A percentile compares a stretch with the other conserved stretches of the same genome.
Conservation (phyloP, 257 asterid species). For the Solanum pennellii region DNA sequence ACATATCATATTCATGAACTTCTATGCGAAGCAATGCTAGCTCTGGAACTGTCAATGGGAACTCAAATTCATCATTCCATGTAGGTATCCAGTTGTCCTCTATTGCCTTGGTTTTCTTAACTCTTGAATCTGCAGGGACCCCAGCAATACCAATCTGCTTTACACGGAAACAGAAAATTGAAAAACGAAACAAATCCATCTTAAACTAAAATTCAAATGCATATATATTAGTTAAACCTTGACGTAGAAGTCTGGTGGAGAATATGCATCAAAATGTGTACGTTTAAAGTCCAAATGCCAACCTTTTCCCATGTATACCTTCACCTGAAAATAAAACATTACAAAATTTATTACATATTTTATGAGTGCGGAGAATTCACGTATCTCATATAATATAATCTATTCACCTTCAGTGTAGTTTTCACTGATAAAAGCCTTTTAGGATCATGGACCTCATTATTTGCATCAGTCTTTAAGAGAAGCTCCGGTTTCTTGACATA, state of each 20-base stretch:
- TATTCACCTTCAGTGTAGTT: conserved; percentile 43
- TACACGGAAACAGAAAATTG: background rate
- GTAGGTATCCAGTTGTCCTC: conserved; percentile 72
- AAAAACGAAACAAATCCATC: background rate
- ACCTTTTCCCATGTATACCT: conserved; percentile 68
- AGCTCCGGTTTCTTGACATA: conserved; percentile 68
- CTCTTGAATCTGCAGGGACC: conserved; percentile 41
- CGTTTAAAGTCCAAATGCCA: conserved; percentile 62
- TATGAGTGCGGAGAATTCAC: background rate
- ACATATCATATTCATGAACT: conserved; percentile 67
- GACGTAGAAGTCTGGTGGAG: conserved; percentile 83
- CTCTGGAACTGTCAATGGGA: conserved; percentile 52
- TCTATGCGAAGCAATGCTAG: conserved; percentile 67
- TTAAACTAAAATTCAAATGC: background rate
- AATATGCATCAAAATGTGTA: conserved; percentile 57
- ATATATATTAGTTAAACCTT: conserved; percentile 29
- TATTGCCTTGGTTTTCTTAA: conserved; percentile 35
- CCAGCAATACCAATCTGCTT: conserved; percentile 72
- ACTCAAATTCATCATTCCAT: conserved; percentile 66
- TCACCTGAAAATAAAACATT: conserved; percentile 27
- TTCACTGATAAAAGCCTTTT: conserved; percentile 29
- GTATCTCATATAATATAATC: background rate
- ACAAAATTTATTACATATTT: background rate
- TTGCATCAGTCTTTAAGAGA: conserved; percentile 23
- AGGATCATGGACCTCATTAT: conserved; percentile 48